Evolutionary conservation across 192 early-diverging fungal species (phyloP).

Genomic region (Entomortierella beljakovae): DNA sequence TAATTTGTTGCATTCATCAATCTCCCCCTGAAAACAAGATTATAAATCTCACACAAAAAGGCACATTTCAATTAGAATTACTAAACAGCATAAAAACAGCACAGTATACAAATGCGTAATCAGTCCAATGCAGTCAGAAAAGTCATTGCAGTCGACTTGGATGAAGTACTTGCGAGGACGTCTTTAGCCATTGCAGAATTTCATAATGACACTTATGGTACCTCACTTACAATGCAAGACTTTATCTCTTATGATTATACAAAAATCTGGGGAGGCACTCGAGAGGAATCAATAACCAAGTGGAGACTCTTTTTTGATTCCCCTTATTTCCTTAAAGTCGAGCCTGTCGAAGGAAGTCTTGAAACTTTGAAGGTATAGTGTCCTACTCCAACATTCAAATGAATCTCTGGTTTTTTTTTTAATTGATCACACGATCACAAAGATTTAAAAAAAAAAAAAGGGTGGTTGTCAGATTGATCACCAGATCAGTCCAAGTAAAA

Average conservation of each 20-base stretch:
- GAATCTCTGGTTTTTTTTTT: no score
- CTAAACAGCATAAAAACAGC: no score
- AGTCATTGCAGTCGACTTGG: slow-evolving; percentile 66
- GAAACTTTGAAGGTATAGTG: slow-evolving; percentile 60
- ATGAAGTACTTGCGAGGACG: slow-evolving; percentile 66
- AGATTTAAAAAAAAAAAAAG: neutral
- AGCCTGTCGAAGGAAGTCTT: slow-evolving; percentile 63
- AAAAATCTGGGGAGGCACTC: slow-evolving; percentile 66
- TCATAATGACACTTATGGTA: slow-evolving; percentile 66
- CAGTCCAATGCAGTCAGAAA: slow-evolving; percentile 44
- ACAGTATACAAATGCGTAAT: slow-evolving; percentile 34
- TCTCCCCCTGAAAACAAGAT: neutral
- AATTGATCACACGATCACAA: no score
- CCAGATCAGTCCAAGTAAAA: neutral
- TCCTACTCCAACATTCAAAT: no score
- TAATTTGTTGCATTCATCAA: neutral
- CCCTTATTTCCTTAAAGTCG: slow-evolving; percentile 62
- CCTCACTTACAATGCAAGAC: slow-evolving; percentile 57
- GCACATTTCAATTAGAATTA: no score
- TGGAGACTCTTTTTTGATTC: slow-evolving; percentile 68
- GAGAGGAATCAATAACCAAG: slow-evolving; percentile 63
- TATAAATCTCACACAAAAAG: neutral
- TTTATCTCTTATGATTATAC: slow-evolving; percentile 64
- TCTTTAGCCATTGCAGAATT: slow-evolving; percentile 61
- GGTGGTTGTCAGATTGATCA: neutral